Evolutionary conservation across 129 eudicot species (phyloP).

Genomic region (Heracleum sosnowskyi): DNA sequence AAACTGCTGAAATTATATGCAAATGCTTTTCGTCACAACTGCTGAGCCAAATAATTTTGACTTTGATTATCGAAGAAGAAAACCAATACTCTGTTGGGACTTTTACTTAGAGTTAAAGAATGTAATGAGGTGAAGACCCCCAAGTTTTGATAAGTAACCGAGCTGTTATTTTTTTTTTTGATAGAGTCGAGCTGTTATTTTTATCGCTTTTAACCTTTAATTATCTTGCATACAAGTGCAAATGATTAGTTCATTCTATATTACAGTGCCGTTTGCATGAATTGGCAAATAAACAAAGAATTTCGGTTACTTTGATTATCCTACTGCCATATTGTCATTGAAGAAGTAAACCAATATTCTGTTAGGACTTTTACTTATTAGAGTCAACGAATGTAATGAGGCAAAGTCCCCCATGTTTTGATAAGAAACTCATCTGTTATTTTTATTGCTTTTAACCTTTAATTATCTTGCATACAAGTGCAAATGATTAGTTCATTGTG

Average conservation of each 20-base stretch:
- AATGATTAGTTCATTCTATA: slow-evolving; percentile 6
- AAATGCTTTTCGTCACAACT: not conserved
- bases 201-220: not conserved
- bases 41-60: no score
- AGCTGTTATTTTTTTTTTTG: not conserved
- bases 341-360: not conserved
- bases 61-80: no score
- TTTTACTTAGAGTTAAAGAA: not conserved
- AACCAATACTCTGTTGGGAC: not conserved
- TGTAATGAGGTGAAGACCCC: no score
- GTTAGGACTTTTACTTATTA: not conserved
- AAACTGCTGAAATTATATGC: not conserved
- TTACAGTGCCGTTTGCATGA: slow-evolving; percentile 76
- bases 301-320: slow-evolving; percentile 41
- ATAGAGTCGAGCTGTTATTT: not conserved
- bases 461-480: not conserved
- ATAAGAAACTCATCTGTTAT: not conserved
- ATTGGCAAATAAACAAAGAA: slow-evolving; percentile 82
- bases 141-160: not conserved
- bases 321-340: not conserved
- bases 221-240: not conserved
- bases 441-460: not conserved
- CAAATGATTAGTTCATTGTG: slow-evolving; percentile 8
- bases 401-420: not conserved
- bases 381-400: not conserved